Evolutionary conservation across 148 eudicot genomes (phyloP), one percentile per base, ranked within the genome.

Genomic region (Oxyria digyna): DNA sequence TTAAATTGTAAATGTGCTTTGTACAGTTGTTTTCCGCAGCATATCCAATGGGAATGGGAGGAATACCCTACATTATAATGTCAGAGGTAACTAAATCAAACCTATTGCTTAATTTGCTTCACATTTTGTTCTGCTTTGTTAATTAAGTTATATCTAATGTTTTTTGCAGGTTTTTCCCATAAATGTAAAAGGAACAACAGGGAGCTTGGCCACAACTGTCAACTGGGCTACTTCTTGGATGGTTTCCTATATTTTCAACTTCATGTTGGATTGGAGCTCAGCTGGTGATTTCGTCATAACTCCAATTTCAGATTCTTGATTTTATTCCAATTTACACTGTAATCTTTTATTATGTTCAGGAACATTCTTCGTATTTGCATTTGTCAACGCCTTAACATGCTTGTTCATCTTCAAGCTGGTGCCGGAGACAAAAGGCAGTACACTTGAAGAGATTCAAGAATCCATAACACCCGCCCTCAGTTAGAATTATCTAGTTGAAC

Each of bases 11-110:
- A 35, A 35, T 35, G 38, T 35, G 3, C 4, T 35, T 35, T 18
- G 65, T 57, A 35, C 41, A 72, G 77, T 3, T 73, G 8, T 77
- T 68, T 66, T 73, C 71, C 9, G 67, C 71, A 31, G 23, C 80
- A 66, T 77, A 54, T 17, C 74, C 80, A 12, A 18, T 73, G 15
- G 80, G 80, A 59, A 69, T 77, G 76, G 80, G 80, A 73, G 80
- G 80, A 67, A 70, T 77, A 65, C 80, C 80, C 29, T 77, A 35
- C 35, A 29, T 77, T n/a, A 63, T 77, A 20, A 69, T 77, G 77
- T 77, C 80, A 17, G 80, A 77, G 80, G 76, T 73, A 72, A 27
- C 6, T 35, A 18, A 14, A 20, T 35, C 6, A 50, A 10, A 42
- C 50, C 21, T 11, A 17, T 17, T 15, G 38, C 38, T 35, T n/a